phyloP scores from a whole-genome alignment of 768 basidiomycete species.

The Russula brevipes region DNA sequence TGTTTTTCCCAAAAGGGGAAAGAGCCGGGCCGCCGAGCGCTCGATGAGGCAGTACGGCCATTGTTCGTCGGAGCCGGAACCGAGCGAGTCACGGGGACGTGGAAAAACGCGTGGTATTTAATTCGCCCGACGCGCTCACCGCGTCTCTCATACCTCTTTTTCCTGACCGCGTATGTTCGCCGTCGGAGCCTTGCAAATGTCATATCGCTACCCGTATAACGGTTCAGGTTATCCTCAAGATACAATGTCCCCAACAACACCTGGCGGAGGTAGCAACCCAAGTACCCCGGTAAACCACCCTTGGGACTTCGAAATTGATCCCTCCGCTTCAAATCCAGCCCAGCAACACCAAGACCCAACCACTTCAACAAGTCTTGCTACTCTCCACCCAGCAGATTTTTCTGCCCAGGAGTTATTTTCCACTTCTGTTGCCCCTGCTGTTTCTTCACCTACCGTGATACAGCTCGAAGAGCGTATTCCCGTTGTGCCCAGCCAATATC shows the following conservation, averaged over 20 bases:
- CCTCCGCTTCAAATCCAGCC: slow-evolving; percentile 9
- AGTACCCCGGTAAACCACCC: slow-evolving; percentile 24
- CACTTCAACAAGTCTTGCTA: slow-evolving; percentile 10
- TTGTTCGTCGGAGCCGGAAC: slow-evolving; percentile 24
- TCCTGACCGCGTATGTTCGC: slow-evolving; percentile 21
- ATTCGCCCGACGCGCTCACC: slow-evolving; percentile 3
- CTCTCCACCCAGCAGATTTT: slow-evolving; percentile 22
- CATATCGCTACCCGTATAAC: slow-evolving; percentile 23
- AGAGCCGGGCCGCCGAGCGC: neutral
- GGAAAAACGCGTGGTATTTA: slow-evolving; percentile 15
- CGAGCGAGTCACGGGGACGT: slow-evolving; percentile 16
- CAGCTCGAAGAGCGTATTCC: slow-evolving; percentile 26
- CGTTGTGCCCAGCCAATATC: slow-evolving; percentile 24
- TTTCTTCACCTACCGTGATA: slow-evolving; percentile 21
- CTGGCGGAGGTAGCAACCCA: slow-evolving; percentile 22
- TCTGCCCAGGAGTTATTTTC: slow-evolving; percentile 20
- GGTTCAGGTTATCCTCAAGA: slow-evolving; percentile 16
- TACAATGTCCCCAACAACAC: slow-evolving; percentile 21
- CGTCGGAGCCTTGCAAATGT: slow-evolving; percentile 21
- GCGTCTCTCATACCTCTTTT: slow-evolving; percentile 12
- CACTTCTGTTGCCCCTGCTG: slow-evolving; percentile 8
- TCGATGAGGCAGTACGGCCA: slow-evolving; percentile 9
- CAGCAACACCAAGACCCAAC: slow-evolving; percentile 19
- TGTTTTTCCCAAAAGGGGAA: slow-evolving; percentile 5
- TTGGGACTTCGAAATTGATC: slow-evolving; percentile 22